These are phyloP conservation scores for Coemansia sp. DNA, from an alignment of 192 early-diverging fungal genomes.

Conservation along the genomic window DNA sequence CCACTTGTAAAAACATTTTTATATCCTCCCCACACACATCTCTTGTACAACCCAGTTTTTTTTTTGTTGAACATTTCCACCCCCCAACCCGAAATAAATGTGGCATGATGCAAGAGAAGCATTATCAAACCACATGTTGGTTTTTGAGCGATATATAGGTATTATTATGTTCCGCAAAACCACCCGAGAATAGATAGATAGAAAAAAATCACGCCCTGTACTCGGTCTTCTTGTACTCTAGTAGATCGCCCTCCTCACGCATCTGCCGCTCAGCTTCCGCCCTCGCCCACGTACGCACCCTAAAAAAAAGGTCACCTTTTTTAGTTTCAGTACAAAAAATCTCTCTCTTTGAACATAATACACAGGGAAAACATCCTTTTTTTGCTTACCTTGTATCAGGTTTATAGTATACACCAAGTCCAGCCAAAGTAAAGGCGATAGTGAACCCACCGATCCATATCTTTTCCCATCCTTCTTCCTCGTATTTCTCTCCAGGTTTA, in stretches of 20 bases:
- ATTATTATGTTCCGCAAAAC: neutral
- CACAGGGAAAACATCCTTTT: neutral
- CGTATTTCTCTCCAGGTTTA: slow-evolving; percentile 71
- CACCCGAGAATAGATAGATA: no score
- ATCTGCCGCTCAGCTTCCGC: slow-evolving; percentile 76
- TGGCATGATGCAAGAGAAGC: no score
- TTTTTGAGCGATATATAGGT: no score
- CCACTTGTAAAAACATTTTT: no score
- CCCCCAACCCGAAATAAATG: no score
- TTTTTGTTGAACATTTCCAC: no score
- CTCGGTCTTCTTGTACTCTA: slow-evolving; percentile 63
- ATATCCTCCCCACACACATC: no score
- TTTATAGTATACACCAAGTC: slow-evolving; percentile 67
- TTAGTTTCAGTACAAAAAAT: no score
- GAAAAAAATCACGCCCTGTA: slow-evolving; percentile 31
- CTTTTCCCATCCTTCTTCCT: slow-evolving; percentile 77
- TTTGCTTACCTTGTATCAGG: slow-evolving; percentile 71
- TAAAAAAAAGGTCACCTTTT: slow-evolving; percentile 16
- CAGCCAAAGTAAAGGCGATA: slow-evolving; percentile 61
- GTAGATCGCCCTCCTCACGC: slow-evolving; percentile 65
- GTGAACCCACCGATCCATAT: slow-evolving; percentile 65
- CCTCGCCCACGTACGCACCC: slow-evolving; percentile 73
- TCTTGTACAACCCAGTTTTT: no score
- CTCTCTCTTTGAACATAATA: neutral
- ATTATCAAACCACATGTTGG: neutral